Conservation (phyloP, 179 eudicot genomes). For the Beta macrorhiza region DNA sequence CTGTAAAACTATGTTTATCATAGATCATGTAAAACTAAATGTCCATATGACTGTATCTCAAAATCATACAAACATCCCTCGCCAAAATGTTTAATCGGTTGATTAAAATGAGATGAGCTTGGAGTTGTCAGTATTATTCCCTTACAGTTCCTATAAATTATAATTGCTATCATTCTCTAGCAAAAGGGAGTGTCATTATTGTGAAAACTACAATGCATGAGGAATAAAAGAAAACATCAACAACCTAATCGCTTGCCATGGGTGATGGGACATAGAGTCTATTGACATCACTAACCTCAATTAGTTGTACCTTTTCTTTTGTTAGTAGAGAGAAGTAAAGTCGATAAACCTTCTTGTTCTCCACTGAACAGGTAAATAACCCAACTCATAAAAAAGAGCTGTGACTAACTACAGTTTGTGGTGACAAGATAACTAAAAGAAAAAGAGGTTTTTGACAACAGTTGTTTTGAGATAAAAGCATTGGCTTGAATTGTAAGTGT, state of each 20-base stretch:
- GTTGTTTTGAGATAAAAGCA: constrained; percentile 30
- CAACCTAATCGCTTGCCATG: too few species aligned
- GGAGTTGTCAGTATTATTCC: neutral
- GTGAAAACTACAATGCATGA: constrained; percentile 18
- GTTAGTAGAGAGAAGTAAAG: too few species aligned
- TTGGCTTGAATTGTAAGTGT: constrained; percentile 25
- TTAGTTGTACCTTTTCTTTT: too few species aligned
- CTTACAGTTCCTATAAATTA: constrained; percentile 1
- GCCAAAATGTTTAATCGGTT: neutral
- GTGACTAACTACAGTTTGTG: constrained; percentile 2
- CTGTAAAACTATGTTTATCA: neutral
- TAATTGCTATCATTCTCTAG: constrained; percentile 21
- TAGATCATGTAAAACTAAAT: neutral
- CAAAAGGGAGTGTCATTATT: constrained; percentile 20
- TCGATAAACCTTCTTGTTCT: too few species aligned
- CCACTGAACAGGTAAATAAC: too few species aligned
- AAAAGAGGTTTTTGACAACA: constrained; percentile 14
- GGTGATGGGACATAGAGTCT: too few species aligned
- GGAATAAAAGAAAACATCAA: too few species aligned
- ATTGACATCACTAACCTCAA: too few species aligned
- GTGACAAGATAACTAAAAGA: neutral
- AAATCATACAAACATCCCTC: neutral
- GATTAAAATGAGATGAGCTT: neutral
- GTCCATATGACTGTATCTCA: neutral
- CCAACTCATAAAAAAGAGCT: neutral